phyloP scores from a whole-genome alignment of 2,329 filamentous ascomycete species.

The Claviceps sp. region DNA sequence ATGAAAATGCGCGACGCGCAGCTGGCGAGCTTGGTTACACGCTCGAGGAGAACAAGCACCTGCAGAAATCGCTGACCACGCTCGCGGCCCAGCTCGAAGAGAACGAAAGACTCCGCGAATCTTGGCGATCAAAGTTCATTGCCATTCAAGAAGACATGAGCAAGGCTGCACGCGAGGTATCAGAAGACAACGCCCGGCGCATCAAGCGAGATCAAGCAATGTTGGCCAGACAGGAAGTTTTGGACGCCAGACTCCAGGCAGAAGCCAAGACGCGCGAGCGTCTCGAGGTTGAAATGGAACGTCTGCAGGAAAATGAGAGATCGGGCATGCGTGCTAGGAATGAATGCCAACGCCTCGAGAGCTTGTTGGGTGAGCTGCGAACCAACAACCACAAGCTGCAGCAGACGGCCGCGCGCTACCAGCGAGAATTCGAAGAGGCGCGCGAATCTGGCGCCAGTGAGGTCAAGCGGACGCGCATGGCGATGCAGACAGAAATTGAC shows the following conservation, averaged over 20 bases:
- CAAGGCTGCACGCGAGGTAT: slow-evolving; percentile 62
- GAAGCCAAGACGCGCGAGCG: slow-evolving; percentile 58
- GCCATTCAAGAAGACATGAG: slow-evolving; percentile 81
- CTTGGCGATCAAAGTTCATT: slow-evolving; percentile 72
- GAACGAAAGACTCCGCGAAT: slow-evolving; percentile 70
- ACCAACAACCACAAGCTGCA: slow-evolving; percentile 62
- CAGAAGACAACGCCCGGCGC: slow-evolving; percentile 68
- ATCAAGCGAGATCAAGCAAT: slow-evolving; percentile 68
- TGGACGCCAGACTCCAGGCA: slow-evolving; percentile 63
- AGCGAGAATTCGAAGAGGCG: slow-evolving; percentile 75
- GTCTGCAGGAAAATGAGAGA: slow-evolving; percentile 50
- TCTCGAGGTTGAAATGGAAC: slow-evolving; percentile 52
- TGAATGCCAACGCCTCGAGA: slow-evolving; percentile 48
- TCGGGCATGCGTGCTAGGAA: slow-evolving; percentile 50
- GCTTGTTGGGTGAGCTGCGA: slow-evolving; percentile 40
- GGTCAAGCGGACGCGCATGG: slow-evolving; percentile 64
- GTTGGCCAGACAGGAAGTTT: slow-evolving; percentile 64
- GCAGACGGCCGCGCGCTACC: slow-evolving; percentile 51
- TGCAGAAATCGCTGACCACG: slow-evolving; percentile 60
- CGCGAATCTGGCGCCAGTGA: slow-evolving; percentile 68
- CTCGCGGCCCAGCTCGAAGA: slow-evolving; percentile 72
- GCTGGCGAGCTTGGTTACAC: slow-evolving; percentile 34
- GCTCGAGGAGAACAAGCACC: slow-evolving; percentile 52
- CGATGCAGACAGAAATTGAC: slow-evolving; percentile 72
- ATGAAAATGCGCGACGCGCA: slow-evolving; percentile 35